Base-by-base conservation (phyloP, 1,284 basidiomycete species). In the Kwoniella shivajii region DNA sequence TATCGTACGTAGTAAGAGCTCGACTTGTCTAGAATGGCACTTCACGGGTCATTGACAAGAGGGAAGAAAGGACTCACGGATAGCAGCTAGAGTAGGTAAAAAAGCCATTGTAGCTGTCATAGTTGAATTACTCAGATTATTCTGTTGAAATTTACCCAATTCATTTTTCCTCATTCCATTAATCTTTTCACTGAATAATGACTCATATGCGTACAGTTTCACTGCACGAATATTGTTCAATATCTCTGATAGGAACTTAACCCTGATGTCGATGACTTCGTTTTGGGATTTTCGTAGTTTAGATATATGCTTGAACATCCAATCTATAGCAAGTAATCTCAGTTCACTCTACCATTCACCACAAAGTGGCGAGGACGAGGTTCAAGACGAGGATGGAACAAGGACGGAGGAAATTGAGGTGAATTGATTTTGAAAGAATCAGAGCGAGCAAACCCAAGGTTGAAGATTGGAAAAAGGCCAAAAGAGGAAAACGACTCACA, bases 191-290 rank as follows among this genome's bases (percentile, higher is more conserved):
- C 77, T 78, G 63, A 87, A 90, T 68, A 88, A 86, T 13, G 67
- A 61, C 70, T 87, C 86, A 64, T 65, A 72, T 3, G 68, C 71
- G 59, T 73, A 72, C 3, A 75, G 63, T 60, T 80, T 80, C 57
- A 80, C 71, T 16, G 78, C 68, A n/a, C 75, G 62, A 51, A 79
- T 77, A 7, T 75, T 74, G 45, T 72, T 72, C 36, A 80, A 56
- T 4, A 74, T 63, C 39, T 70, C 68, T 5, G 63, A 57, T 9
- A 67, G 47, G 1, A 68, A 44, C 6, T 55, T 36, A 6, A 64
- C 55, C 3, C 88, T 82, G 50, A 82, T 81, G 68, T 92, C 90
- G 1, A 89, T 89, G 64, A 88, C 83, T 53, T 83, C 80, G 61
- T 89, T 86, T 26, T 86, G 86, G 63, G 84, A 85, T 59, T 80